Base-by-base conservation (phyloP, 2,329 filamentous ascomycete genomes). In the Aspergillus hiratsukae region DNA sequence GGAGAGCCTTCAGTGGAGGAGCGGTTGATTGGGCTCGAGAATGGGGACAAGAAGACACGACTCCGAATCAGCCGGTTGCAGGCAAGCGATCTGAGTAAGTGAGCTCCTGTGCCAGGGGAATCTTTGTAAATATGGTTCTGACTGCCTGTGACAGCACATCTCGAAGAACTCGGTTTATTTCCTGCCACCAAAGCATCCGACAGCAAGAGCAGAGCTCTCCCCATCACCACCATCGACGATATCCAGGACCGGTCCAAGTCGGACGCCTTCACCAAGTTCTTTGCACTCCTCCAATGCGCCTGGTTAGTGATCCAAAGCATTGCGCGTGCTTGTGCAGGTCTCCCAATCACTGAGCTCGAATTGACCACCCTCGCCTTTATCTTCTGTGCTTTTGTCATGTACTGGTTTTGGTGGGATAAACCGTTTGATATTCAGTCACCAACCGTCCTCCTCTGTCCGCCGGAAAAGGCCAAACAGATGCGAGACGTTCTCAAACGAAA, bases 331-430 rank as follows among this genome's bases (percentile, higher is more conserved):
- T 48, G 19, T n/a, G 28, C 45, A 11, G 45, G 45, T 19, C 21
- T 35, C 41, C 25, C 3, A 37, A n/a, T 53, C 4, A 48, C 43
- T 6, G 28, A 49, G n/a, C 28, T 53, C 11, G 51, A 53, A 35
- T 41, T 53, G 25, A 53, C 35, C 14, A 48, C 51, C 2, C 43
- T 53, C 10, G 51, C 41, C 9, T 53, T 53, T 46, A 48, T 49
- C 17, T 35, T 40, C 6, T 31, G 41, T 31, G 41, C 51, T 7
- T 10, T 53, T 8, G 10, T 53, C 11, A 53, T 53, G 51, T 53
- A 53, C 43, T 41, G 25, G 7, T 49, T 53, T 25, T 53, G 51
- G 51, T 53, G 51, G 41, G 11, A 48, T 19, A 53, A 53, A 29
- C 51, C 41, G 7, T 53, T 53, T 7, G 52, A 48, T 19, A 41